These are phyloP conservation scores for Ogataea pilisensis DNA, from an alignment of 805 yeast genomes.

Conservation along the genomic window DNA sequence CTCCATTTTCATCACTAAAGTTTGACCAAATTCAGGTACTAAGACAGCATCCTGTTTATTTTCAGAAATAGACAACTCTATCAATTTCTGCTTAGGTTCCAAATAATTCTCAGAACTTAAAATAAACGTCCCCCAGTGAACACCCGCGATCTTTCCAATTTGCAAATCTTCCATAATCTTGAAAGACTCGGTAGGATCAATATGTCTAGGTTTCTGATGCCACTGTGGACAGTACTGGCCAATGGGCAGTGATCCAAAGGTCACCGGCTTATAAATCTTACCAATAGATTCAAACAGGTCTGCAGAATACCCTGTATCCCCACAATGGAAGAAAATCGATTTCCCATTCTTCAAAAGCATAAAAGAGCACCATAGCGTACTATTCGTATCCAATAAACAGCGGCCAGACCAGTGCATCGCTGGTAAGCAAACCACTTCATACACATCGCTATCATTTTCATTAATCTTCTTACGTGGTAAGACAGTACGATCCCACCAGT, in stretches of 20 bases:
- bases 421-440: slow-evolving; percentile 84
- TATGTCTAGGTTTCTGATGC: slow-evolving; percentile 91
- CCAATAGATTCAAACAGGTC: slow-evolving; percentile 70
- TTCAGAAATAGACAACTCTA: slow-evolving; percentile 41
- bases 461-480: slow-evolving; percentile 21
- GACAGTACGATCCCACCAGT: slow-evolving; percentile 83
- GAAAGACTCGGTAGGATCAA: slow-evolving; percentile 73
- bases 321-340: slow-evolving; percentile 84
- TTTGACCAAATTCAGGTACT: slow-evolving; percentile 76
- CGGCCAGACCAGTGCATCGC: slow-evolving; percentile 98
- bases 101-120: slow-evolving; percentile 82
- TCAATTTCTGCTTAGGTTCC: slow-evolving; percentile 70
- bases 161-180: slow-evolving; percentile 60
- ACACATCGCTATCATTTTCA: slow-evolving; percentile 38
- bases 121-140: slow-evolving; percentile 96
- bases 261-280: slow-evolving; percentile 56
- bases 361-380: slow-evolving; percentile 86
- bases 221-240: slow-evolving; percentile 95
- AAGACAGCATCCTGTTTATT: slow-evolving; percentile 38
- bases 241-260: slow-evolving; percentile 77
- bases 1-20: slow-evolving; percentile 47
- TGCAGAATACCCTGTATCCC: slow-evolving; percentile 87
- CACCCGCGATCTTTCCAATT: slow-evolving; percentile 69
- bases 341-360: slow-evolving; percentile 60
- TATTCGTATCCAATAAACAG: slow-evolving; percentile 71